Evolutionary conservation across 2,329 filamentous ascomycete species (phyloP), one percentile per base, ranked within the genome.

Genomic region (Sporothrix brunneoviolacea): DNA sequence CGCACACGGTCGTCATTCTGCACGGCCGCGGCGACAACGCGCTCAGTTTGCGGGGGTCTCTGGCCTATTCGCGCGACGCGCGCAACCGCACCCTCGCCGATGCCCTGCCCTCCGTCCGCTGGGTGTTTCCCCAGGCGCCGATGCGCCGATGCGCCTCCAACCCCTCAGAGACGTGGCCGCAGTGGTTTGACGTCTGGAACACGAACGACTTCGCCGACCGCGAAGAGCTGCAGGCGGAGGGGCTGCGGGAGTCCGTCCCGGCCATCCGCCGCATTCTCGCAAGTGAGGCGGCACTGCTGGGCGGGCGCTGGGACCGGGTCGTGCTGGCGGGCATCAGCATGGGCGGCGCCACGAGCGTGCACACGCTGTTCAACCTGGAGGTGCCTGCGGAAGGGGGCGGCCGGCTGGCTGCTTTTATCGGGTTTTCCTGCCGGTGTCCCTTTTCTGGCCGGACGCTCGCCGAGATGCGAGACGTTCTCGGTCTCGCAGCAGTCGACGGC

Each of bases 51-150:
- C 51, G 53, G 10, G 42, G 45, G 8, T 60, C 64, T 0, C 58
- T 72, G 5, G 44, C 56, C 6, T 55, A 60, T 52, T 64, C 61
- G 13, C 53, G 50, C 27, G 61, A 65, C 52, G 66, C 64, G 0
- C 50, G 54, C 8, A 50, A 55, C 8, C 61, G 54, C 10, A 62
- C 61, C 1, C 66, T 76, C 0, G 42, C 57, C 15, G 64, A 69
- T 4, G 57, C 60, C 2, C 70, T 74, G 22, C 72, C 73, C 1
- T 65, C 66, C 2, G 65, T 74, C 54, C 66, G 69, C 44, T 76
- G 72, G 70, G 70, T 76, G 4, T 76, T 76, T 43, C 73, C 73
- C 9, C 64, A 67, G 48, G 69, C 72, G 2, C 65, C 65, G 8
- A 24, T n/a, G 13, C 24, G 59, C 18, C 56, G 58, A 35, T 46